Evolutionary conservation across 805 yeast genomes (phyloP), one percentile per base, ranked within the genome.

Genomic region (Metschnikowia matae): DNA sequence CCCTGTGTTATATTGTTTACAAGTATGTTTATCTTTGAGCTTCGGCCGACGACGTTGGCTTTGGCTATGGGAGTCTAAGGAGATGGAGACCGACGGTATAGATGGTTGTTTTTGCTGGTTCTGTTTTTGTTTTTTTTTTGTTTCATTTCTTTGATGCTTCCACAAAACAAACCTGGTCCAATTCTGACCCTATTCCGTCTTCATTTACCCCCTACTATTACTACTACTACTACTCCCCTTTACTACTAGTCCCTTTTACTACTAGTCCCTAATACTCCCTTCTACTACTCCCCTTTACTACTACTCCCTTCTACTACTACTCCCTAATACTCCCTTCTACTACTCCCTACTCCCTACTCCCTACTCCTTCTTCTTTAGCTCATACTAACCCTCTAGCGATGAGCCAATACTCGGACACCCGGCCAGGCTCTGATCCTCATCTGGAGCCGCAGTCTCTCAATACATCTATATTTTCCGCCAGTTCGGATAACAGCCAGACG

Each of bases 321-420:
- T 21, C 21, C 4, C 21, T n/a, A n/a, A n/a, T 21, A 21, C 4
- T 1, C n/a, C n/a, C 20, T 18, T 18, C 21, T 21, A 21, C 6
- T 3, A 21, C 21, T 21, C 21, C 4, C 21, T 21, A 21, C 4
- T 1, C n/a, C n/a, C 20, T 18, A 26, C 29, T 6, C 32, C 20
- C 20, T 21, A 10, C 38, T 40, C 18, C 21, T 15, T 21, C 11
- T n/a, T 17, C 20, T 10, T 20, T 14, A 20, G 31, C 26, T 6
- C 34, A n/a, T 26, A 23, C 48, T 20, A 49, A 45, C 49, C 35
- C 35, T 46, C 17, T 34, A 43, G 50, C 46, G 26, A 46, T 51
- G 44, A 46, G 50, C 48, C 57, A 51, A 31, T 55, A 32, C 44
- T 41, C 53, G 36, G 54, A 49, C 39, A 20, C 49, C 44, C 49